Percentiles rank a stretch among this genome's conserved stretches.
phyloP scores from a whole-genome alignment of 2,329 filamentous ascomycete genomes.

The Botrytis squamosa region DNA sequence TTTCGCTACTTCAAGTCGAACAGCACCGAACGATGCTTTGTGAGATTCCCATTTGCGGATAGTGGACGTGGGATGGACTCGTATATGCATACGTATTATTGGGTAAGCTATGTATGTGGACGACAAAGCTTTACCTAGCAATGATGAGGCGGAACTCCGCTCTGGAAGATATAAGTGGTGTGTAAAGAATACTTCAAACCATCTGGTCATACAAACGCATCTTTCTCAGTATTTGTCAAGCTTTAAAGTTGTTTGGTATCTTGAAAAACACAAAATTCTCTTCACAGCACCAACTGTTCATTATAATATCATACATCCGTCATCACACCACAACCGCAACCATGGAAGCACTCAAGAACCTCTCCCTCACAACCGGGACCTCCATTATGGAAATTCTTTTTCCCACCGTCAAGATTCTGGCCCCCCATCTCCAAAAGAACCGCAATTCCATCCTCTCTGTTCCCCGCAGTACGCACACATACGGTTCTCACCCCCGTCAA shows the following conservation, averaged over 20 bases:
- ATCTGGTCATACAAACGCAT: background rate
- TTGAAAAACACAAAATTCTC: background rate
- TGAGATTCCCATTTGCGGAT: background rate
- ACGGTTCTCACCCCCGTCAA: conserved; percentile 37
- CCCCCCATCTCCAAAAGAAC: conserved; percentile 31
- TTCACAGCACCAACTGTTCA: background rate
- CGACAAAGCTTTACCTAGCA: background rate
- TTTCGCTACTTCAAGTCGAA: background rate
- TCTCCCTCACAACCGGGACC: conserved; percentile 26
- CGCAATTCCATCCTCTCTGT: conserved; percentile 32
- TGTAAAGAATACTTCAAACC: background rate
- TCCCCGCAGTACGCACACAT: conserved; percentile 27
- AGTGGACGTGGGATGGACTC: background rate
- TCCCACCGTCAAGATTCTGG: conserved; percentile 33
- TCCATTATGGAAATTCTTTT: conserved; percentile 28
- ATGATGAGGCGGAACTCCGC: background rate
- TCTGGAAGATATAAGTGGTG: background rate
- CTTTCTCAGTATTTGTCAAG: background rate
- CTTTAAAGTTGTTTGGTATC: background rate
- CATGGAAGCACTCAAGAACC: conserved; percentile 32
- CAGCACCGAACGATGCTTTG: background rate
- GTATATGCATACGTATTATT: background rate
- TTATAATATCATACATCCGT: background rate
- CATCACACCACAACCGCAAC: background rate
- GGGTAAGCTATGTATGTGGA: background rate